phyloP scores from a whole-genome alignment of 1,139 yeast genomes.

The Debaryomycetaceae sp. region DNA sequence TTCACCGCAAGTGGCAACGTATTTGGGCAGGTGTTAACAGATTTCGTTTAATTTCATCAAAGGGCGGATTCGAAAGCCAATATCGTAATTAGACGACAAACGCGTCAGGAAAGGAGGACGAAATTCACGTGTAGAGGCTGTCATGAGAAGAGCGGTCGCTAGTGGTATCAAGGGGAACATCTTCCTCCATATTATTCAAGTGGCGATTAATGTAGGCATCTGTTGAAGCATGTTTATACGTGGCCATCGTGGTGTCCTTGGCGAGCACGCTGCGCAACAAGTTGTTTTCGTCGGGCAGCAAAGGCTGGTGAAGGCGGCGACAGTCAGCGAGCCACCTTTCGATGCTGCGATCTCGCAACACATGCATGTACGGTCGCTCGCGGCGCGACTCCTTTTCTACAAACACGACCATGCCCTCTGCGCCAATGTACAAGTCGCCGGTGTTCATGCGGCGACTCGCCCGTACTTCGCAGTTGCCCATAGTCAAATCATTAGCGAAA shows the following conservation, averaged over 20 bases:
- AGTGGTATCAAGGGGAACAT: constrained; percentile 5
- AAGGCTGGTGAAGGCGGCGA: background rate
- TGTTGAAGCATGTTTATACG: constrained; percentile 10
- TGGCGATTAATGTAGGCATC: constrained; percentile 22
- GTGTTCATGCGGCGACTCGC: constrained; percentile 32
- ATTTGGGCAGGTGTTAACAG: no score
- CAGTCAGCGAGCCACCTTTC: constrained; percentile 22
- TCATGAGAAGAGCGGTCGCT: constrained; percentile 1
- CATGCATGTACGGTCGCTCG: constrained; percentile 56
- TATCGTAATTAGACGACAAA: no score
- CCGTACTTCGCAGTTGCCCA: constrained; percentile 60
- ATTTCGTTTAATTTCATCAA: no score
- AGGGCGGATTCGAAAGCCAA: no score
- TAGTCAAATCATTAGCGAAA: constrained; percentile 77
- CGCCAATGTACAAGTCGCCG: constrained; percentile 48
- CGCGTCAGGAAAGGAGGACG: no score
- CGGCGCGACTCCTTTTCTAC: constrained; percentile 35
- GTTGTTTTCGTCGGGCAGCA: constrained; percentile 8
- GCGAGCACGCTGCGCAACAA: constrained; percentile 15
- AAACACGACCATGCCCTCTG: constrained; percentile 63
- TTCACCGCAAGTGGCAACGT: no score
- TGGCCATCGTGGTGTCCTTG: constrained; percentile 6
- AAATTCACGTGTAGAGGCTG: no score
- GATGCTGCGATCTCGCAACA: constrained; percentile 31
- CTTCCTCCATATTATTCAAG: constrained; percentile 3